Base-by-base conservation (phyloP, 176 grass and related monocot species). In the Triticum turgidum region DNA sequence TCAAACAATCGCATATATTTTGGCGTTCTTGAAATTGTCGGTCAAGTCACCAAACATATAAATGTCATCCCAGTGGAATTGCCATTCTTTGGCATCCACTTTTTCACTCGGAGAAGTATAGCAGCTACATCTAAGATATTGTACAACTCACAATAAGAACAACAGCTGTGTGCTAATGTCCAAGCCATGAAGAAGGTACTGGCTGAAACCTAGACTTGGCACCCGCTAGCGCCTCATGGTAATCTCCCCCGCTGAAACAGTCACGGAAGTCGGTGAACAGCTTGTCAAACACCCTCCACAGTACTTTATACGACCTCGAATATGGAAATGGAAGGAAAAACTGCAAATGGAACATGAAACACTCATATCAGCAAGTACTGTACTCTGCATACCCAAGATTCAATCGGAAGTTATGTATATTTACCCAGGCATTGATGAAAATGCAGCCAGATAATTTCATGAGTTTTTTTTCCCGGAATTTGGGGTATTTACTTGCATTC, bases 321-420 rank as follows among this genome's bases (percentile, higher is more conserved):
- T 96, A 98, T 22, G 97, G 97, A 58, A 91, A 98, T 38, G 97
- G 97, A 84, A 98, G 94, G 78, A 98, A 96, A 83, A 96, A 88
- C 97, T 98, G 94, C 91, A 90, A 5, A 59, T 38, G 42, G 68
- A 83, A 76, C 42, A 70, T 65, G 9, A 67, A 82, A 9, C 13
- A 88, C 9, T 2, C 8, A 74, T 44, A 24, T 77, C 12, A 88
- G 80, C 17, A 80, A 84, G 75, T 20, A 4, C 21, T 47, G 2
- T 17, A 30, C 30, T 82, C 35, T 62, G 30, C 38, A 49, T 39
- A 82, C 15, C 39, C 61, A 21, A 69, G 65, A 58, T 5, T 61
- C 15, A 76, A 82, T 18, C 0, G 9, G 59, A 63, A 38, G 77
- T 45, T 18, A 24, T 68, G 20, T 85, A 44, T 78, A 69, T n/a